Conservation (phyloP, 805 yeast genomes). For the Danielia reshetovae region DNA sequence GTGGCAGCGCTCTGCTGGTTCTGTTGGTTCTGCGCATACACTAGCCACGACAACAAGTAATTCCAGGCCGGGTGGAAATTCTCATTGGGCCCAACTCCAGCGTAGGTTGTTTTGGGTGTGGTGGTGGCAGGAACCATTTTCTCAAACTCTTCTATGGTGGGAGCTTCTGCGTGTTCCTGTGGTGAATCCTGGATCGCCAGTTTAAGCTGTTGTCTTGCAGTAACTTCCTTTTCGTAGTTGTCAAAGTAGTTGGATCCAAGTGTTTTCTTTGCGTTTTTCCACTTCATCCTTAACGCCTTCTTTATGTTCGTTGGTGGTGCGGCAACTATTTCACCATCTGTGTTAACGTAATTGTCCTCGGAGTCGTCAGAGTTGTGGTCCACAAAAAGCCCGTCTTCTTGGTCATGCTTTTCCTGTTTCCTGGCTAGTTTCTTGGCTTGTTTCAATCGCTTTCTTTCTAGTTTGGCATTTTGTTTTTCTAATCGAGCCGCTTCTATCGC, state of each 20-base stretch:
- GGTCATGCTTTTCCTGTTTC: conserved; percentile 1
- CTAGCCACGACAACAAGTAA: conserved; percentile 34
- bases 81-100: conserved; percentile 13
- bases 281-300: conserved; percentile 3
- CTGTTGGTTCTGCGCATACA: conserved; percentile 14
- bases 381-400: background rate
- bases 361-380: conserved; percentile 1
- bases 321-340: conserved; percentile 1
- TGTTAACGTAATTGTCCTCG: background rate
- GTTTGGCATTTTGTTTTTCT: background rate
- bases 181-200: background rate
- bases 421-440: background rate
- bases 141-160: background rate
- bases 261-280: conserved; percentile 2
- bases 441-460: background rate
- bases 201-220: conserved; percentile 1
- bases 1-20: background rate
- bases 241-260: conserved; percentile 5
- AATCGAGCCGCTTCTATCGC: too few species aligned
- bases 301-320: background rate
- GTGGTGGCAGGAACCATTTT: background rate
- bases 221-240: conserved; percentile 5
- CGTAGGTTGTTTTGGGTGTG: background rate
- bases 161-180: background rate
- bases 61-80: conserved; percentile 37